Conservation (phyloP, 108 stramenopile species). For the Schizochytrium sp. region DNA sequence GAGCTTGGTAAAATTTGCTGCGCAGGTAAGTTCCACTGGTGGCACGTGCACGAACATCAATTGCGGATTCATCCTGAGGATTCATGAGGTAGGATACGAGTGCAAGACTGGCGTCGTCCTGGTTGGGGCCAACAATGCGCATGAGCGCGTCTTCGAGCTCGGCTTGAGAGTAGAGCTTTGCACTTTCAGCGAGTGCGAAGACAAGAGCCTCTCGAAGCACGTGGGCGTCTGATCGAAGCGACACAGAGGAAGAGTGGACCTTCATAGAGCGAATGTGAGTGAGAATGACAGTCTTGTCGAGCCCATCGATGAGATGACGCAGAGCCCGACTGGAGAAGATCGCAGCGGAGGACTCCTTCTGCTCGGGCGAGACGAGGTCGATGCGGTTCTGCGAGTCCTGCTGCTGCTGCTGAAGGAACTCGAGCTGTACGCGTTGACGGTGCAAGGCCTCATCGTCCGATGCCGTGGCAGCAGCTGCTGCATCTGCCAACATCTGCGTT, state of each 20-base stretch:
- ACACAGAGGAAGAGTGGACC: conserved; percentile 48
- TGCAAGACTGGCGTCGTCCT: not conserved
- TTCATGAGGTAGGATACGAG: conserved; percentile 36
- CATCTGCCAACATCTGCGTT: not conserved
- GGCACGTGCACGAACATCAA: not conserved
- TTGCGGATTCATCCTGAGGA: not conserved
- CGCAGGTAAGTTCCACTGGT: not conserved
- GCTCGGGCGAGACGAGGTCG: not conserved
- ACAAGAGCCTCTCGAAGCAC: conserved; percentile 52
- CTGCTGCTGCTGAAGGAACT: not conserved
- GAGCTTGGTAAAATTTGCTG: conserved; percentile 37
- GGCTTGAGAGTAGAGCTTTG: not conserved
- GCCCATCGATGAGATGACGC: not conserved
- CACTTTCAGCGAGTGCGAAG: conserved; percentile 46
- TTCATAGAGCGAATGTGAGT: not conserved
- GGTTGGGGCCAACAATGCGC: not conserved
- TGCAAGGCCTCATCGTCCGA: not conserved
- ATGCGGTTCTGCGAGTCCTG: not conserved
- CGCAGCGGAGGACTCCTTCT: not conserved
- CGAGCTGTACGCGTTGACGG: not conserved
- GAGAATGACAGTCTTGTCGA: conserved; percentile 11
- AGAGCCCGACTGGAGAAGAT: conserved; percentile 37
- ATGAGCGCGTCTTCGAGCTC: conserved; percentile 8
- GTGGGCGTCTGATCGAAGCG: not conserved
- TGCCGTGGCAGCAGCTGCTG: not conserved